A percentile compares a stretch with the other conserved stretches of the same genome.
Conservation (phyloP, 306 rosid genomes). For the Bauhinia variegata region DNA sequence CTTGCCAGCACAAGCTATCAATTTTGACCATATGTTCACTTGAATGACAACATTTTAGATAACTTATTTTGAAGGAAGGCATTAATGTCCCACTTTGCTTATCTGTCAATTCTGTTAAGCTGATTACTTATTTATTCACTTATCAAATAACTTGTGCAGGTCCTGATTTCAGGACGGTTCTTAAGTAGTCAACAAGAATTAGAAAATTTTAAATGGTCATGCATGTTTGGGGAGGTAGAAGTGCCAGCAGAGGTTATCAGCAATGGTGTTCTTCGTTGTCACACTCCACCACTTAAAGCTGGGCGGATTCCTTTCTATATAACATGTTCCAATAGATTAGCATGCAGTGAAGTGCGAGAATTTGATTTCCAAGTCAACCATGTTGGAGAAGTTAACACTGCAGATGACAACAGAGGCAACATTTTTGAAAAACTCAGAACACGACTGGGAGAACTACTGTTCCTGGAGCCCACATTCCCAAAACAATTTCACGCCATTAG, state of each 20-base stretch:
- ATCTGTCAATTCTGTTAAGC: constrained; percentile 24
- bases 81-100: constrained; percentile 11
- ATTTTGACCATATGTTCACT: constrained; percentile 22
- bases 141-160: constrained; percentile 45
- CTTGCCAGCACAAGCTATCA: constrained; percentile 28
- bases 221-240: constrained; percentile 94
- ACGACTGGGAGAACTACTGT: constrained; percentile 61
- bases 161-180: constrained; percentile 75
- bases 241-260: constrained; percentile 71
- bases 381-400: constrained; percentile 43
- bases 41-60: constrained; percentile 4
- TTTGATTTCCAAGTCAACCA: constrained; percentile 63
- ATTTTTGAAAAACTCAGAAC: constrained; percentile 37
- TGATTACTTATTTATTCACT: constrained; percentile 17
- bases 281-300: constrained; percentile 71
- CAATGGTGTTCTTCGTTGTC: constrained; percentile 77
- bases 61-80: background rate
- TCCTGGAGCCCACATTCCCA: constrained; percentile 38
- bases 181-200: constrained; percentile 58
- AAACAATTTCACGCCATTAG: constrained; percentile 37
- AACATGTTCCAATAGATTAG: constrained; percentile 83
- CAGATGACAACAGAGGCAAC: constrained; percentile 38
- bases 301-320: constrained; percentile 87
- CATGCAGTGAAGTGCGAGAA: constrained; percentile 90
- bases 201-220: constrained; percentile 71